Percentiles rank a stretch among this genome's conserved stretches.
phyloP scores from a whole-genome alignment of 192 early-diverging fungal genomes.

The Powellomyces hirtus region DNA sequence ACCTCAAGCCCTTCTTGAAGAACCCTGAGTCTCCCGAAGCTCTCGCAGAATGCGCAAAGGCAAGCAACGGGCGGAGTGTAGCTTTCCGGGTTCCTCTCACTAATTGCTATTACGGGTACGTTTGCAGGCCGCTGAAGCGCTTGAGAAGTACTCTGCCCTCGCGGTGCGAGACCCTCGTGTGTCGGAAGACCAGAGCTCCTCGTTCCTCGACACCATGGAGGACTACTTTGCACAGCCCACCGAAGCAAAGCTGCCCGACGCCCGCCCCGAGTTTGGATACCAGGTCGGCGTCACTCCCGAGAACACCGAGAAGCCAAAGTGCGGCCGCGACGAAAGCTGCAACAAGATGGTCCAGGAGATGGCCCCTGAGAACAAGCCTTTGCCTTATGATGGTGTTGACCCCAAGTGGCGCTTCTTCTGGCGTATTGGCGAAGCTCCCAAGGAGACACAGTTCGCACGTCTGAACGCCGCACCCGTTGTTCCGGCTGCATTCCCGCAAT shows the following conservation, averaged over 20 bases:
- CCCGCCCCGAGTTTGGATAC: slow-evolving; percentile 54
- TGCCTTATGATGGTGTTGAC: slow-evolving; percentile 53
- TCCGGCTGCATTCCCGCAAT: slow-evolving; percentile 67
- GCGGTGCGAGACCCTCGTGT: slow-evolving; percentile 69
- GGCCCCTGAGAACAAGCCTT: slow-evolving; percentile 53
- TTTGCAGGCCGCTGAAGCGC: slow-evolving; percentile 58
- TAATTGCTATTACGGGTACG: background rate
- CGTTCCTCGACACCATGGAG: slow-evolving; percentile 64
- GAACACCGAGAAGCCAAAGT: slow-evolving; percentile 64
- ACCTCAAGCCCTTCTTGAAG: slow-evolving; percentile 56
- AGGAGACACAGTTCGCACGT: slow-evolving; percentile 54
- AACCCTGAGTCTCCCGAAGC: slow-evolving; percentile 50
- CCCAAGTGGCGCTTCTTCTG: slow-evolving; percentile 77
- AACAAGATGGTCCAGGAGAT: slow-evolving; percentile 53
- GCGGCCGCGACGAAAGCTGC: slow-evolving; percentile 60
- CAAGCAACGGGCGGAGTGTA: background rate
- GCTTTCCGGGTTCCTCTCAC: background rate
- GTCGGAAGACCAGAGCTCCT: slow-evolving; percentile 43
- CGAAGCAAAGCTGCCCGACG: slow-evolving; percentile 63
- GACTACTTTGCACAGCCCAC: slow-evolving; percentile 66
- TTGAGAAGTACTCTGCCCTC: slow-evolving; percentile 62
- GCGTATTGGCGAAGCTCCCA: slow-evolving; percentile 58
- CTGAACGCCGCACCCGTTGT: slow-evolving; percentile 65
- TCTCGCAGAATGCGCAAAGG: slow-evolving; percentile 56
- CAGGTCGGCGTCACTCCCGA: slow-evolving; percentile 65